Evolutionary conservation across 495 filamentous ascomycete genomes (phyloP).

Genomic region (Podospora didyma): DNA sequence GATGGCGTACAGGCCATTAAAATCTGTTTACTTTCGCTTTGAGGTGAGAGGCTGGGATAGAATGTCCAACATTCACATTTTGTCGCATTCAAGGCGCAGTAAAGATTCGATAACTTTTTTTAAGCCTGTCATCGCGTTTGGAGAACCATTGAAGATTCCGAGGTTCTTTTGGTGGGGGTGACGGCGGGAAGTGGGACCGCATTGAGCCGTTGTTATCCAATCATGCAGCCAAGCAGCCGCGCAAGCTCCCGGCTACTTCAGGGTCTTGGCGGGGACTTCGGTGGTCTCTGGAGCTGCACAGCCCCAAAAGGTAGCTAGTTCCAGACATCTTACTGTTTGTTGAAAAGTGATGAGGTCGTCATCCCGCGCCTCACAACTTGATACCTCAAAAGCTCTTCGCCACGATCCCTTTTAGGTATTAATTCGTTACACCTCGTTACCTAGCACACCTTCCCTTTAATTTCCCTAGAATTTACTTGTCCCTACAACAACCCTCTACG

Average conservation of each 20-base stretch:
- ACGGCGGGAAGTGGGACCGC: not conserved
- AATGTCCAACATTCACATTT: not conserved
- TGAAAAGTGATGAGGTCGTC: too few species aligned
- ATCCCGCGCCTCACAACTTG: too few species aligned
- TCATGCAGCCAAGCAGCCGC: slow-evolving; percentile 5
- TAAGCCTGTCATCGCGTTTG: not conserved
- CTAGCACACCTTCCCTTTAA: too few species aligned
- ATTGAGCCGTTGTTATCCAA: slow-evolving; percentile 5
- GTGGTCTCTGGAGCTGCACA: slow-evolving; percentile 6
- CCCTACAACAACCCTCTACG: too few species aligned
- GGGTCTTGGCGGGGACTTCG: not conserved
- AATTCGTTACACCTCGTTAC: too few species aligned
- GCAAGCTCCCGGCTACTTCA: slow-evolving; percentile 5
- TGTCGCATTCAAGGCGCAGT: not conserved
- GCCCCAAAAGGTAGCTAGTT: not conserved
- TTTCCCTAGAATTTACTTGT: too few species aligned
- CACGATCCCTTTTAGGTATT: too few species aligned
- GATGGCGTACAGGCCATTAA: too few species aligned
- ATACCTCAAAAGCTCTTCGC: too few species aligned
- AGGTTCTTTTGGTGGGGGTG: slow-evolving; percentile 5
- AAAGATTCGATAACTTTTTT: not conserved
- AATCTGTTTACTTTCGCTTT: too few species aligned
- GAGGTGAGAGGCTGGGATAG: not conserved
- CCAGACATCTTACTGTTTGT: too few species aligned
- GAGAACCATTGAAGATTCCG: not conserved